phyloP scores from a whole-genome alignment of 768 basidiomycete genomes.

The Baorangia bicolor region DNA sequence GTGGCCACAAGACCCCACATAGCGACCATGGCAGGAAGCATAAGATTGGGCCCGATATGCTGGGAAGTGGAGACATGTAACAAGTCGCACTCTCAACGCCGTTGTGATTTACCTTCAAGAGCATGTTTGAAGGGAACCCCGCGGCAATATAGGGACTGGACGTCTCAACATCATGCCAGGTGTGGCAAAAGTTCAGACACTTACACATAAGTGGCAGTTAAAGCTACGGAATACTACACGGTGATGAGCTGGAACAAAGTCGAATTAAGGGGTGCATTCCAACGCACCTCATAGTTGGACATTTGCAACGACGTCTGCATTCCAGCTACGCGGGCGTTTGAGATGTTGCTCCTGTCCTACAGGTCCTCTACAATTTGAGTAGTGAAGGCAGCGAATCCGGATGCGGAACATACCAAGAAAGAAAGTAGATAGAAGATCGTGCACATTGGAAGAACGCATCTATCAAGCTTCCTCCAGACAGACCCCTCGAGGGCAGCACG shows the following conservation, averaged over 20 bases:
- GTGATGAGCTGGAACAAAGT: not conserved
- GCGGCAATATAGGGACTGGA: slow-evolving; percentile 51
- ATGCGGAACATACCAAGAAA: slow-evolving; percentile 43
- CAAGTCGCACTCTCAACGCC: too few relatives aligned
- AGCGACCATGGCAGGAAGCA: slow-evolving; percentile 60
- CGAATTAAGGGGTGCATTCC: not conserved
- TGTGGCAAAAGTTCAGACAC: not conserved
- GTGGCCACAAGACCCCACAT: too few relatives aligned
- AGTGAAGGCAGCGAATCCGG: not conserved
- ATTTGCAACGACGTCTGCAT: slow-evolving; percentile 49
- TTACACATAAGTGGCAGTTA: slow-evolving; percentile 30
- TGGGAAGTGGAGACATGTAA: too few relatives aligned
- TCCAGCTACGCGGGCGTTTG: slow-evolving; percentile 60
- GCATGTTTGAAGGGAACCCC: slow-evolving; percentile 60
- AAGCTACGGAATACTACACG: slow-evolving; percentile 35
- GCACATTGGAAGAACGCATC: slow-evolving; percentile 46
- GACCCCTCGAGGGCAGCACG: slow-evolving; percentile 32
- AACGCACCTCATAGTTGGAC: slow-evolving; percentile 20
- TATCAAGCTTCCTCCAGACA: slow-evolving; percentile 53
- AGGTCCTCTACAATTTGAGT: not conserved
- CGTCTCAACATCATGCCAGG: not conserved
- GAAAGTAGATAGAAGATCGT: slow-evolving; percentile 52
- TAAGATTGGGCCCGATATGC: too few relatives aligned
- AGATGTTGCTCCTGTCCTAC: slow-evolving; percentile 46
- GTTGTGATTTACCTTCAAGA: too few relatives aligned